Percentiles rank a stretch among this genome's conserved stretches.
Evolutionary conservation across 1,139 yeast species (phyloP).

Genomic region (Pichia sp.): DNA sequence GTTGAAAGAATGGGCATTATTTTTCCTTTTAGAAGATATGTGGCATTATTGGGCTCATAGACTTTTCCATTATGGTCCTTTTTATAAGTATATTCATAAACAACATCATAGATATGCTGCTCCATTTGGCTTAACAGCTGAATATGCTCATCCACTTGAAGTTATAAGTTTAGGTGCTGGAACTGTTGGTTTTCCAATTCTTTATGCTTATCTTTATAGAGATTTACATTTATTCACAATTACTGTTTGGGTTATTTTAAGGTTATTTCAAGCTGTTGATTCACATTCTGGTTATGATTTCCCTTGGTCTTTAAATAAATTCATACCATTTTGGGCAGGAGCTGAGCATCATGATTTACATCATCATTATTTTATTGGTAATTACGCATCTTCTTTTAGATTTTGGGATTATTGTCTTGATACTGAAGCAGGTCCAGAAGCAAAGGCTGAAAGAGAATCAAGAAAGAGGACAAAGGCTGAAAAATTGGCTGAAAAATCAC

Average conservation of each 20-base stretch:
- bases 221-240: conserved; percentile 80
- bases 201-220: conserved; percentile 56
- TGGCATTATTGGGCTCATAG: conserved; percentile 98
- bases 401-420: conserved; percentile 87
- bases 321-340: conserved; percentile 97
- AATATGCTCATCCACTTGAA: conserved; percentile 94
- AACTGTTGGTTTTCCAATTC: conserved; percentile 89
- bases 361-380: conserved; percentile 86
- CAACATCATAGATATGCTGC: conserved; percentile 98
- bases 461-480: conserved; percentile 51
- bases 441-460: conserved; percentile 56
- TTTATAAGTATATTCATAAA: conserved; percentile 90
- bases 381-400: conserved; percentile 90
- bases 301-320: conserved; percentile 92
- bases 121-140: conserved; percentile 97
- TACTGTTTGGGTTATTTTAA: conserved; percentile 73
- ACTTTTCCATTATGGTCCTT: conserved; percentile 75
- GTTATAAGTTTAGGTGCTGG: conserved; percentile 90
- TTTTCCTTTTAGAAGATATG: conserved; percentile 82
- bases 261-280: conserved; percentile 92
- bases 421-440: conserved; percentile 79
- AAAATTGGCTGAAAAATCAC: conserved; percentile 28
- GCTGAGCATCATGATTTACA: conserved; percentile 98
- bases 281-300: conserved; percentile 97
- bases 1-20: conserved; percentile 59